Conservation (phyloP, 352 stramenopile genomes). For the Pythium sukuiense region DNA sequence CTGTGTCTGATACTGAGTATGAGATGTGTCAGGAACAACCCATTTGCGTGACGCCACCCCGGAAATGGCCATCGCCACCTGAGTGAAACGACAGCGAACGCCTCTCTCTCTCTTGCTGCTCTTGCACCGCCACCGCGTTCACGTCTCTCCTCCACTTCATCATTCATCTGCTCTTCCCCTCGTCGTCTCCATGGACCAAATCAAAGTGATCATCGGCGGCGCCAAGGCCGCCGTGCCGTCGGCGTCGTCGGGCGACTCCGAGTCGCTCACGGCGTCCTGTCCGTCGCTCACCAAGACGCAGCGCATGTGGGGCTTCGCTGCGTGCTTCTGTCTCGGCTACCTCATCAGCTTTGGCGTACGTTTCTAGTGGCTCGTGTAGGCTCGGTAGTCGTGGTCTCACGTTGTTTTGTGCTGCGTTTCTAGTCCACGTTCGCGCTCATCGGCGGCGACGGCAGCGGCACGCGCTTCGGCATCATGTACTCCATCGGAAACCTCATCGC, state of each 20-base stretch:
- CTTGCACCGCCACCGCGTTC: too few relatives aligned
- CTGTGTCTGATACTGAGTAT: constrained; percentile 14
- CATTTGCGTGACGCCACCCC: constrained; percentile 1
- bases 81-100: constrained; percentile 20
- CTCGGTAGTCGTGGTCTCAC: constrained; percentile 1
- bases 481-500: constrained; percentile 82
- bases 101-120: neutral
- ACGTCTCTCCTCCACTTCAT: neutral
- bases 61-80: constrained; percentile 19
- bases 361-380: constrained; percentile 2
- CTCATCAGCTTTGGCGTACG: constrained; percentile 82
- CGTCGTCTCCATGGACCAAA: constrained; percentile 56
- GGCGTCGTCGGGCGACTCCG: constrained; percentile 16
- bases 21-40: constrained; percentile 11
- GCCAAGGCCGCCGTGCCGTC: constrained; percentile 42
- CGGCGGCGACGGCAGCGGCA: constrained; percentile 55
- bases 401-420: neutral
- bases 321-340: constrained; percentile 81
- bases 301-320: constrained; percentile 66
- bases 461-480: constrained; percentile 84
- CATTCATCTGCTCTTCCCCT: neutral
- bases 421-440: constrained; percentile 85
- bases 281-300: constrained; percentile 69
- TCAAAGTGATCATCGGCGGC: constrained; percentile 71
- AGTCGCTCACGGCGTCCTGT: constrained; percentile 59